Evolutionary conservation across 2,329 filamentous ascomycete genomes (phyloP).

Genomic region (Fusarium goolgardi): DNA sequence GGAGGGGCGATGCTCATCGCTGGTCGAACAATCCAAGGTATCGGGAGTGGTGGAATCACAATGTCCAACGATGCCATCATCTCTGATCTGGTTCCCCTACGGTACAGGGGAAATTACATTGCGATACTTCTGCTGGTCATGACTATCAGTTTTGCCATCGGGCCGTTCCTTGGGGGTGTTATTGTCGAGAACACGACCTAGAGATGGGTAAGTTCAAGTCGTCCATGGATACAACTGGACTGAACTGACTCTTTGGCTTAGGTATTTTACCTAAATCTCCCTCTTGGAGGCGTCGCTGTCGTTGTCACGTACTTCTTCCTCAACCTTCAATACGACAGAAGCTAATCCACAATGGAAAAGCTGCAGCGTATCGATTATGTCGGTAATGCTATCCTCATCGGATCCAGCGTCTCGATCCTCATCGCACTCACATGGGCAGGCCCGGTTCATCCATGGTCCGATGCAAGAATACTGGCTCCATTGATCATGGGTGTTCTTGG

Average conservation of each 20-base stretch:
- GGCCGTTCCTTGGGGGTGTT: constrained; percentile 50
- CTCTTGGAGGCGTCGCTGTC: constrained; percentile 52
- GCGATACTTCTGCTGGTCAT: constrained; percentile 50
- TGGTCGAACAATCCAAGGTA: constrained; percentile 57
- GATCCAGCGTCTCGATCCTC: constrained; percentile 54
- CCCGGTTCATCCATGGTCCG: constrained; percentile 56
- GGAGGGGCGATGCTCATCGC: constrained; percentile 58
- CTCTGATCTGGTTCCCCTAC: constrained; percentile 62
- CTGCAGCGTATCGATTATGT: constrained; percentile 56
- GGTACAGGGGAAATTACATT: constrained; percentile 58
- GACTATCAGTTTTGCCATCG: constrained; percentile 52
- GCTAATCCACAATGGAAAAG: constrained; percentile 43
- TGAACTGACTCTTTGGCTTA: background rate
- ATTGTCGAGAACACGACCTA: constrained; percentile 50
- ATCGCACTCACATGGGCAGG: constrained; percentile 60
- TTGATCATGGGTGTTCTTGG: constrained; percentile 49
- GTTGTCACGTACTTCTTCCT: constrained; percentile 53
- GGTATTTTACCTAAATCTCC: constrained; percentile 60
- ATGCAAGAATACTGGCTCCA: constrained; percentile 54
- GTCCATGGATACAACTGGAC: background rate
- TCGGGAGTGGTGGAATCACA: constrained; percentile 45
- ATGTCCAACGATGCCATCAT: constrained; percentile 52
- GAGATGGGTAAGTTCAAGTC: constrained; percentile 51
- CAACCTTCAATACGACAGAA: constrained; percentile 49
- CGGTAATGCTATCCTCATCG: constrained; percentile 58